A percentile compares a stretch with the other conserved stretches of the same genome.
Conservation (phyloP, 75 land plant genomes). For the Selaginella moellendorffii region DNA sequence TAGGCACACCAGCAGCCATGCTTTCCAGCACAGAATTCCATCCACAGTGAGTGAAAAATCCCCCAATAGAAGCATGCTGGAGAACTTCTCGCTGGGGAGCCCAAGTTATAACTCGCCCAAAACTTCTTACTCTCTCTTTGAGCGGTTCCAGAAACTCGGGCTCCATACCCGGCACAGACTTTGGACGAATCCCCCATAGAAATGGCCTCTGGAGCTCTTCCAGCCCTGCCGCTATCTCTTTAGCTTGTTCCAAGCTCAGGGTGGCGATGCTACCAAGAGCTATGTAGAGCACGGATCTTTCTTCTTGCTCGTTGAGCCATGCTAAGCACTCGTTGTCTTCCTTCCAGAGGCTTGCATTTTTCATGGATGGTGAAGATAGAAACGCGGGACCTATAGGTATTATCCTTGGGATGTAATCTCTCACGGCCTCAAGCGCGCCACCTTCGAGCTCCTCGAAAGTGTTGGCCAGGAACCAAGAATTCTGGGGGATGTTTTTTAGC, state of each 20-base stretch:
- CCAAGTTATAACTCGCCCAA: slow-evolving; percentile 3
- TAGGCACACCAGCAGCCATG: slow-evolving; percentile 14
- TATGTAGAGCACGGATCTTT: neutral
- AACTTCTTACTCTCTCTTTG: neutral
- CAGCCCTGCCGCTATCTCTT: neutral
- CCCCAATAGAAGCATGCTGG: slow-evolving; percentile 13
- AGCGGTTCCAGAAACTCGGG: neutral
- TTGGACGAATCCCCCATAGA: neutral
- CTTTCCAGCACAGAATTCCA: slow-evolving; percentile 20
- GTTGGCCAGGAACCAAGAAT: neutral
- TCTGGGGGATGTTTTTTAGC: neutral
- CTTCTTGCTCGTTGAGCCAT: slow-evolving; percentile 1
- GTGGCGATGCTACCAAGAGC: slow-evolving; percentile 7
- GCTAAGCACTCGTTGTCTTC: slow-evolving; percentile 1
- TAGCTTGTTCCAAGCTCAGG: neutral
- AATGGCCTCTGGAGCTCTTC: neutral
- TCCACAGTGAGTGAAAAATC: slow-evolving; percentile 25
- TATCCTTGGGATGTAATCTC: neutral
- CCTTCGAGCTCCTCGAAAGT: neutral
- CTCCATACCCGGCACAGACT: neutral
- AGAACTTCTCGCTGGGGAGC: slow-evolving; percentile 11
- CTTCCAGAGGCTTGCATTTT: slow-evolving; percentile 3
- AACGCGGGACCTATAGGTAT: neutral
- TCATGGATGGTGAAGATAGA: neutral
- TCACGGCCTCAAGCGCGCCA: neutral